Base-by-base conservation (phyloP, 495 filamentous ascomycete genomes). In the Wilcoxina mikolae region DNA sequence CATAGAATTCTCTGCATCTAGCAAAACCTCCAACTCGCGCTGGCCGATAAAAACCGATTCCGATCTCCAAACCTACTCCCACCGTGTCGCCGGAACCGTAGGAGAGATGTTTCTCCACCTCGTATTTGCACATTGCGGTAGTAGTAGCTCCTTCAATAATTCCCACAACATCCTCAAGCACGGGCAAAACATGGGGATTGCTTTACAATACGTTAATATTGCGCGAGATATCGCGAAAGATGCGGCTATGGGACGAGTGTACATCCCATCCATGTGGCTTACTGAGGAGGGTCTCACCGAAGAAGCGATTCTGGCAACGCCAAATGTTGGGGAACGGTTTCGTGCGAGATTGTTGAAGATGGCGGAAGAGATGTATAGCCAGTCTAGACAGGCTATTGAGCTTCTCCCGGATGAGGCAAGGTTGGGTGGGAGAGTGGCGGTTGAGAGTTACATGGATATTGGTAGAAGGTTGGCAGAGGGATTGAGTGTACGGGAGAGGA, bases 361-460 rank as follows among this genome's bases (percentile, higher is more conserved):
- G 28, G 80, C 80, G 0, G 77, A 82, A 47, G 56, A 56, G 18
- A 62, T 76, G 24, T 81, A 84, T 59, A 56, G 67, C 3, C 66
- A 64, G 18, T 72, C 75, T 3, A 65, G 71, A 49, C 59, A 39
- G 0, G 71, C 73, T 0, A 80, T 85, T 61, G 70, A 77, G 42
- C 54, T 72, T 56, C 62, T 85, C 10, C 81, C 82, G 3, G 10
- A 25, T 0, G 73, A 76, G 50, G 75, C 74, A 3, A 69, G 76
- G 51, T 76, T 73, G 3, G 78, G 80, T 2, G 73, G 84, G 65
- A 69, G 76, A 26, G 79, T 82, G 7, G 81, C 79, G 2, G 77
- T 84, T 0, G 80, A 84, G 67, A 82, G 78, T 57, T 85, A 85
- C 55, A 80, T 85, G 74, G 80, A 82, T 60, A 85, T 84, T 64